Conservation (phyloP, 805 yeast species). For the Sugiyamaella floridensis region DNA sequence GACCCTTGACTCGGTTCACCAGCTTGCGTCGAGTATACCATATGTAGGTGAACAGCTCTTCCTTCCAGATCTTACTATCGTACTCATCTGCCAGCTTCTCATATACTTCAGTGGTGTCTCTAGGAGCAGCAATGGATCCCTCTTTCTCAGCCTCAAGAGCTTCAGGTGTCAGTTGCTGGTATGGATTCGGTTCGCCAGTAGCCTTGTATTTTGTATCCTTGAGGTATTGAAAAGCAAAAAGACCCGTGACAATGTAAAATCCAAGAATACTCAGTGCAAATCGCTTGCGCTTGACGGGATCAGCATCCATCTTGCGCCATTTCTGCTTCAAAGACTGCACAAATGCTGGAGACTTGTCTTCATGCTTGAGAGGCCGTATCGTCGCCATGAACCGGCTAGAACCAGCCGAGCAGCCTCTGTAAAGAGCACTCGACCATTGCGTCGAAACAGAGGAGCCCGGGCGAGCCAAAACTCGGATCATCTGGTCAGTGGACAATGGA, state of each 20-base stretch:
- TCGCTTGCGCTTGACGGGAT: conserved; percentile 14
- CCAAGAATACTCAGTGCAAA: conserved; percentile 17
- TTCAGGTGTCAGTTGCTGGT: conserved; percentile 15
- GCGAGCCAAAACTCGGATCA: neutral
- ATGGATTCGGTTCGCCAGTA: conserved; percentile 29
- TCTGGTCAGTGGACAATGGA: neutral
- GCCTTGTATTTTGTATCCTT: conserved; percentile 31
- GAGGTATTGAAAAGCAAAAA: conserved; percentile 25
- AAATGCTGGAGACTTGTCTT: neutral
- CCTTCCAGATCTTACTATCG: conserved; percentile 72
- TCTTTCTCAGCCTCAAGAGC: conserved; percentile 9
- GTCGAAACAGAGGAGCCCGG: neutral
- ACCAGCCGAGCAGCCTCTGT: neutral
- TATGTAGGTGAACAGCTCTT: conserved; percentile 44
- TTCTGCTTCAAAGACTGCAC: conserved; percentile 4
- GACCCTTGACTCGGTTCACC: conserved; percentile 74
- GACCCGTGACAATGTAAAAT: conserved; percentile 20
- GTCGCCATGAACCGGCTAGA: neutral
- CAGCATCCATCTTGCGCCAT: conserved; percentile 13
- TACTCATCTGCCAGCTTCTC: conserved; percentile 73
- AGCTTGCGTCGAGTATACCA: conserved; percentile 67
- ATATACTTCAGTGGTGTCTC: conserved; percentile 63
- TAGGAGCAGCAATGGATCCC: conserved; percentile 49
- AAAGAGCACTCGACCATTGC: neutral
- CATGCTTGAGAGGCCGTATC: neutral